phyloP scores from a whole-genome alignment of 2,329 filamentous ascomycete species.

The Clarireedia homoeocarpa region DNA sequence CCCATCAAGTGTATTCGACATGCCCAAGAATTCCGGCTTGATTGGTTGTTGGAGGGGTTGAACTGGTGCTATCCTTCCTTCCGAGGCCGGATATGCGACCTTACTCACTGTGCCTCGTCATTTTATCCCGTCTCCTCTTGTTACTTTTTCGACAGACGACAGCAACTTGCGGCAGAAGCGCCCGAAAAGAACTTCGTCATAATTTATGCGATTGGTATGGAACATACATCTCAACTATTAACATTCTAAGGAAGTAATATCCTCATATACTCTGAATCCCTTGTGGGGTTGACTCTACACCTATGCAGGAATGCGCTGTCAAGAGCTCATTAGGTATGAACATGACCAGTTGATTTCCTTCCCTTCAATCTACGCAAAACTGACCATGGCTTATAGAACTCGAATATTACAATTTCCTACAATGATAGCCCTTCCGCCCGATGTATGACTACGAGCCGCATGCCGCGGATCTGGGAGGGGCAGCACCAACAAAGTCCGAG shows the following conservation, averaged over 20 bases:
- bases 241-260: constrained; percentile 5
- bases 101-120: background rate
- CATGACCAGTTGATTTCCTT: constrained; percentile 12
- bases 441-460: constrained; percentile 2
- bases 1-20: background rate
- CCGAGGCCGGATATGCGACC: constrained; percentile 8
- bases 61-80: background rate
- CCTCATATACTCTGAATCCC: constrained; percentile 13
- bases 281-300: constrained; percentile 16
- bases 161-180: background rate
- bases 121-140: background rate
- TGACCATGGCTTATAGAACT: constrained; percentile 19
- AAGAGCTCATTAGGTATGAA: constrained; percentile 18
- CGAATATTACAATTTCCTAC: background rate
- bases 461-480: constrained; percentile 6
- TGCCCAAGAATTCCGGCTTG: background rate
- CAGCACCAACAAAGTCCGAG: background rate
- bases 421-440: constrained; percentile 3
- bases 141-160: constrained; percentile 3
- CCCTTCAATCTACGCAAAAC: constrained; percentile 10
- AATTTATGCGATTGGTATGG: background rate
- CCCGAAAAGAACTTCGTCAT: background rate
- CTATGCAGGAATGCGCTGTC: constrained; percentile 26
- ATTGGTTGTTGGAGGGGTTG: constrained; percentile 1
- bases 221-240: background rate